Base-by-base conservation (phyloP, 495 filamentous ascomycete genomes). In the Penicillium canariense region DNA sequence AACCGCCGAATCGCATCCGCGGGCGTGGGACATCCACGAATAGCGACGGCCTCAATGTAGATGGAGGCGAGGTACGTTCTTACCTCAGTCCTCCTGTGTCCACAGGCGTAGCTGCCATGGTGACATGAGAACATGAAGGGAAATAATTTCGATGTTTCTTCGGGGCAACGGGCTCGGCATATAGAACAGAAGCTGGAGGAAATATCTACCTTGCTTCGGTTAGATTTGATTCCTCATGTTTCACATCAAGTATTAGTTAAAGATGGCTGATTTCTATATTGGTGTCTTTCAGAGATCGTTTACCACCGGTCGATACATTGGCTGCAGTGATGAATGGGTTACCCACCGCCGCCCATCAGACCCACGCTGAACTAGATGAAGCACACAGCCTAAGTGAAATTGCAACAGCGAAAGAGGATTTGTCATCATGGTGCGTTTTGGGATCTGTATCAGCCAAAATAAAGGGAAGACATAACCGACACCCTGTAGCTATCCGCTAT, bases 101-200 rank as follows among this genome's bases (percentile, higher is more conserved):
- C 9, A 42, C 12, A 42, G 4, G 4, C 10, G 2, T 14, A 14
- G 38, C 38, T 42, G 20, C 22, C 2, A 12, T 1, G 7, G 10
- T 23, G 38, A 12, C 11, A 12, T 25, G 11, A 23, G 12, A 12
- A 14, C 14, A 42, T n/a, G 3, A 5, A 39, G 48, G 25, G 12
- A 17, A 30, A 11, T 3, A 35, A 34, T 20, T 39, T 11, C 0
- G 54, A 57, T 25, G 1, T 15, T 3, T 28, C 52, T 5, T 55
- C 34, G 15, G 31, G 48, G 1, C 28, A 48, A 11, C 59, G 63
- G 2, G 48, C 67, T 20, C 54, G 60, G 50, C 55, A 58, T 12
- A 64, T 69, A 11, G 66, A 69, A 54, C 52, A 59, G 23, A 52
- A 59, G 15, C 48, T 69, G 1, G 61, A 69, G 7, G 48, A 59